phyloP scores from a whole-genome alignment of 495 filamentous ascomycete genomes.

The Penicillium lagena region DNA sequence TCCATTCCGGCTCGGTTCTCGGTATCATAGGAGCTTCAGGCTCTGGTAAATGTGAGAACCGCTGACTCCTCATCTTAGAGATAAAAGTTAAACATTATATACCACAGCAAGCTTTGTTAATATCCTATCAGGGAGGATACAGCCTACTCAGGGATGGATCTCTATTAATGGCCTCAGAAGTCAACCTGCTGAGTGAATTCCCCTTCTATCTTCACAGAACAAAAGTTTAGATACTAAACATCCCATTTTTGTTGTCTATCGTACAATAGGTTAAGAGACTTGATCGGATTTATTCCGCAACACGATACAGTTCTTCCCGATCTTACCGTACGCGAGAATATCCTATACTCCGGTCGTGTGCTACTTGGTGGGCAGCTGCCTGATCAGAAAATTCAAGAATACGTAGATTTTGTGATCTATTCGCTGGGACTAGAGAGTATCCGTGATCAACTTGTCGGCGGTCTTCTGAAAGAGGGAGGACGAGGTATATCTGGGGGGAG shows the following conservation, averaged over 20 bases:
- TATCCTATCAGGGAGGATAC: too few species aligned
- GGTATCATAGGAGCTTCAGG: too few species aligned
- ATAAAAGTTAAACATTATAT: too few species aligned
- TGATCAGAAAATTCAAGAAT: constrained; percentile 13
- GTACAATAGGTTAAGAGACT: not conserved
- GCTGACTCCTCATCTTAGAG: too few species aligned
- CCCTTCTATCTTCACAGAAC: not conserved
- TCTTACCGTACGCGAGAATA: constrained; percentile 46
- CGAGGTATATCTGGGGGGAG: constrained; percentile 82
- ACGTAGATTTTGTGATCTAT: constrained; percentile 39
- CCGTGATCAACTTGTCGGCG: constrained; percentile 62
- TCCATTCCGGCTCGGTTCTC: too few species aligned
- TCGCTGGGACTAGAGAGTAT: constrained; percentile 45
- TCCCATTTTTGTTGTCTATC: not conserved
- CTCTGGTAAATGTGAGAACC: too few species aligned
- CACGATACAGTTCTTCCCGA: constrained; percentile 44
- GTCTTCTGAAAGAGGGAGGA: constrained; percentile 54
- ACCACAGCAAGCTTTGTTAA: too few species aligned
- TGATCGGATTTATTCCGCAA: constrained; percentile 51
- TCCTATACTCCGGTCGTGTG: constrained; percentile 46
- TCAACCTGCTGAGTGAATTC: too few species aligned
- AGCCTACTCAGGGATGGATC: too few species aligned
- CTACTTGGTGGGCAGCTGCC: constrained; percentile 28
- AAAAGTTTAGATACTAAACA: not conserved
- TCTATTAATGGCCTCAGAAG: too few species aligned